Evolutionary conservation across 768 basidiomycete genomes (phyloP).

Genomic region (Omphalotus guepiniiformis): DNA sequence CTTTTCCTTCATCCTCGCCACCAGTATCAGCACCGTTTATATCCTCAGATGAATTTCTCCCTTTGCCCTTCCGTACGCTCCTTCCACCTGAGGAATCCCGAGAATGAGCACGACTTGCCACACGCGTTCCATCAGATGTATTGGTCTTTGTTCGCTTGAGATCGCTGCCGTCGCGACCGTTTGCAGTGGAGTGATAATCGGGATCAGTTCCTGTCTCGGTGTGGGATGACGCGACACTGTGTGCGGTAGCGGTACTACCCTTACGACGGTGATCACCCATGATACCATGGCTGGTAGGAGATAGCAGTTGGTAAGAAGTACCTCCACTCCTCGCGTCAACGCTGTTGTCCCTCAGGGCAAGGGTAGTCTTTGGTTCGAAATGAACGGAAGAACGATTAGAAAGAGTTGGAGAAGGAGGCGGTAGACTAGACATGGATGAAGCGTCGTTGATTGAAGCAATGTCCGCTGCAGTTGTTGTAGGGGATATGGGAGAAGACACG

Average conservation of each 20-base stretch:
- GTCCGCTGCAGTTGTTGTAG: conserved; percentile 7
- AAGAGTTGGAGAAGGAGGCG: conserved; percentile 74
- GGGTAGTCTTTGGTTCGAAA: conserved; percentile 43
- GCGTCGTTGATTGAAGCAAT: conserved; percentile 31
- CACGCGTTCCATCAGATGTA: conserved; percentile 31
- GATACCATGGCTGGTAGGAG: conserved; percentile 29
- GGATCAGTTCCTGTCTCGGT: conserved; percentile 39
- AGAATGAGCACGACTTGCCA: conserved; percentile 22
- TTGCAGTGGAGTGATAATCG: conserved; percentile 33
- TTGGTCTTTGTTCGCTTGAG: conserved; percentile 35
- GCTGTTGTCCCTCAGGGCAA: conserved; percentile 63
- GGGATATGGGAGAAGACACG: conserved; percentile 21
- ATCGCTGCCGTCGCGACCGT: conserved; percentile 21
- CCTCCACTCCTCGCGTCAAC: conserved; percentile 55
- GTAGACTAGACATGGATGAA: conserved; percentile 24
- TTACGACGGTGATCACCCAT: conserved; percentile 45
- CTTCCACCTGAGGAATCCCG: conserved; percentile 16
- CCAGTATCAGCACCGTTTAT: conserved; percentile 13
- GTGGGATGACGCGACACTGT: conserved; percentile 32
- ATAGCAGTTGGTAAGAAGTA: conserved; percentile 48
- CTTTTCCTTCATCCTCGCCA: conserved; percentile 17
- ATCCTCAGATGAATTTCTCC: conserved; percentile 6
- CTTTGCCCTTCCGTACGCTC: conserved; percentile 6
- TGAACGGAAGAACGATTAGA: conserved; percentile 61
- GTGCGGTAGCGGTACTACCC: conserved; percentile 51